Evolutionary conservation across 2,329 filamentous ascomycete genomes (phyloP), one percentile per base, ranked within the genome.

Genomic region (Talaromyces amestolkiae): DNA sequence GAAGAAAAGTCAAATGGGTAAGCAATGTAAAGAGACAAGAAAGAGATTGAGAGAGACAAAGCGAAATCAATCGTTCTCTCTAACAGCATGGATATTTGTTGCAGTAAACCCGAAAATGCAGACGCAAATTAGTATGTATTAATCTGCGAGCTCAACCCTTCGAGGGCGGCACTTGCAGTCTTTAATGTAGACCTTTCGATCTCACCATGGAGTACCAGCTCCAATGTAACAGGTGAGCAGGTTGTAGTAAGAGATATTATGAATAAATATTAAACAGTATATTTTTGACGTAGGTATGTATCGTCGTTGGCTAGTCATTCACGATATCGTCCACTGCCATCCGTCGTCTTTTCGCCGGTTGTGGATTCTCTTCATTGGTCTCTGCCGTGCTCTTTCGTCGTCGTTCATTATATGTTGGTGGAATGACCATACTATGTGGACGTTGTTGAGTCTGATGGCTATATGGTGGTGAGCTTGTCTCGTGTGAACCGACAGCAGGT

Each of bases 291-390:
- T 17, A 27, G 39, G 37, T 59, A n/a, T 45, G 37, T 59, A n/a
- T 45, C 19, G 19, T 24, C 33, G 24, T 37, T 11, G 31, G 33
- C 65, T 64, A 78, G 49, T 73, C 77, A 58, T 79, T 79, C 19
- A 79, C 77, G 71, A 79, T 79, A 59, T 79, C 76, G 60, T 79
- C 74, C 63, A 79, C 63, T 15, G 77, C 76, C 77, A 79, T 79
- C 58, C 75, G 77, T 37, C 75, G 75, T 49, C 77, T 70, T 64
- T 79, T 79, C 13, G 75, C 47, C 5, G 76, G 77, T 49, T 74
- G 68, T 11, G 67, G 68, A 39, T 62, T 65, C 11, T 68, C 65
- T 19, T 64, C 67, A n/a, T 22, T 24, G 11, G 66, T 56, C n/a
- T 33, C 45, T 27, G 35, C 59, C 51, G 61, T 43, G 37, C 51